Evolutionary conservation across 148 eudicot species (phyloP).

Genomic region (Polygonum maritimum): DNA sequence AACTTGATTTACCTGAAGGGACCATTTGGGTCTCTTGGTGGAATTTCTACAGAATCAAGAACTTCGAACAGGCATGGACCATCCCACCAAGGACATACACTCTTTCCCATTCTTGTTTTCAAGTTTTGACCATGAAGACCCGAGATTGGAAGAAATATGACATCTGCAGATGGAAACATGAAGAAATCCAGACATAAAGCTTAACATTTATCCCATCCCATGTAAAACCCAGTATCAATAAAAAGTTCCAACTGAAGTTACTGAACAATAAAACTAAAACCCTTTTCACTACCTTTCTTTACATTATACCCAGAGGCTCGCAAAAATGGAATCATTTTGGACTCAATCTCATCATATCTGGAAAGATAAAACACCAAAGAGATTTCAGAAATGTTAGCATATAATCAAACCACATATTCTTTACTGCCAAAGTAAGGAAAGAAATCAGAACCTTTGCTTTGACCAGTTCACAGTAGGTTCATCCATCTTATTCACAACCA

Average conservation of each 20-base stretch:
- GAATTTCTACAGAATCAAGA: conserved; percentile 75
- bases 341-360: conserved; percentile 89
- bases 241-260: neutral
- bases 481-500: conserved; percentile 73
- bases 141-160: conserved; percentile 84
- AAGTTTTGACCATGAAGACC: conserved; percentile 76
- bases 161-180: conserved; percentile 43
- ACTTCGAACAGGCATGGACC: conserved; percentile 94
- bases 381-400: neutral
- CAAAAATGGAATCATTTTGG: conserved; percentile 76
- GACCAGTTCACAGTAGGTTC: conserved; percentile 59
- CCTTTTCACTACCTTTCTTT: conserved; percentile 62
- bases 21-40: conserved; percentile 73
- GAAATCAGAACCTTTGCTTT: conserved; percentile 54
- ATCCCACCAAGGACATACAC: conserved; percentile 80
- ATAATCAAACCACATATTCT: neutral
- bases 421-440: neutral
- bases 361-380: neutral
- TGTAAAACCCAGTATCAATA: neutral
- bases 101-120: conserved; percentile 56
- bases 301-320: conserved; percentile 80
- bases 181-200: neutral
- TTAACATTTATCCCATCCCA: neutral
- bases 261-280: neutral
- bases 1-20: conserved; percentile 55